These are phyloP conservation scores for Trypanosoma avium DNA, from an alignment of 208 protist species.

Conservation along the genomic window DNA sequence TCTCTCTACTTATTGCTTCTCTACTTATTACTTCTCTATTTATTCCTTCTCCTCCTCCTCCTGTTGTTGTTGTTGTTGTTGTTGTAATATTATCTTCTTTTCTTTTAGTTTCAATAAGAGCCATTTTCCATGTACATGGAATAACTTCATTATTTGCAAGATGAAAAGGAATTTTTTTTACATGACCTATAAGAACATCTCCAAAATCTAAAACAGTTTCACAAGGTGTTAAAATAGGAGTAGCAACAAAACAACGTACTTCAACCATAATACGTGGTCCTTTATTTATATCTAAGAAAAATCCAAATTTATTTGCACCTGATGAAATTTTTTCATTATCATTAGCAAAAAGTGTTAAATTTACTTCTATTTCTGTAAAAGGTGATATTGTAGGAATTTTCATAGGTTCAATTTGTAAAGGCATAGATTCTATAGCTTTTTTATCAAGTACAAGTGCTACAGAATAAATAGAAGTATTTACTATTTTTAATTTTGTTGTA, in stretches of 20 bases:
- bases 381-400: slow-evolving; percentile 72
- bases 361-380: slow-evolving; percentile 45
- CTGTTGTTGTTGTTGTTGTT: neutral
- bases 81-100: neutral
- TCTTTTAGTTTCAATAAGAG: slow-evolving; percentile 36
- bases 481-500: slow-evolving; percentile 69
- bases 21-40: neutral
- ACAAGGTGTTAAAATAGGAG: slow-evolving; percentile 77
- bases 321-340: slow-evolving; percentile 25
- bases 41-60: neutral
- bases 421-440: slow-evolving; percentile 54
- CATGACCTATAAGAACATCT: slow-evolving; percentile 76
- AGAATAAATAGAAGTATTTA: slow-evolving; percentile 78
- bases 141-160: slow-evolving; percentile 89
- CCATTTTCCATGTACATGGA: slow-evolving; percentile 87
- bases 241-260: slow-evolving; percentile 90
- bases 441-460: slow-evolving; percentile 82
- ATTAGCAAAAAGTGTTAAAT: slow-evolving; percentile 51
- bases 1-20: neutral
- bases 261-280: slow-evolving; percentile 85
- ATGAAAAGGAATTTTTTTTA: slow-evolving; percentile 77
- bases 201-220: slow-evolving; percentile 87
- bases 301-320: slow-evolving; percentile 67
- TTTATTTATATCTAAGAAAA: slow-evolving; percentile 80
- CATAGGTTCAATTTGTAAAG: slow-evolving; percentile 72